phyloP scores from a whole-genome alignment of 2,329 filamentous ascomycete species.

The Pseudogymnoascus sp. region DNA sequence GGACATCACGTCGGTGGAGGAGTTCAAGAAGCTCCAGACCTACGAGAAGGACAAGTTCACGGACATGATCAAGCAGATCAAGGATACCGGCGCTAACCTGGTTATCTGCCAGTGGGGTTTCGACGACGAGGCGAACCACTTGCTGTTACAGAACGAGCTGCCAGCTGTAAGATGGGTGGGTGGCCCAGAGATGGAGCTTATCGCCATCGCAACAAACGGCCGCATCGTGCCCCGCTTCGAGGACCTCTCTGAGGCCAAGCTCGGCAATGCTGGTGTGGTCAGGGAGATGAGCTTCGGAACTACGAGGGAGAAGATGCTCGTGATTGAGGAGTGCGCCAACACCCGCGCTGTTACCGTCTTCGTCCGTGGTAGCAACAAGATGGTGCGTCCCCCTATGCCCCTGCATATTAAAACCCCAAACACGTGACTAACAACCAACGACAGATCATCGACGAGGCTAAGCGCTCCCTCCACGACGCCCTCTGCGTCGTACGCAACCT shows the following conservation, averaged over 20 bases:
- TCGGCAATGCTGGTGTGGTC: conserved; percentile 82
- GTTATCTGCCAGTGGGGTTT: conserved; percentile 99
- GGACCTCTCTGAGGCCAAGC: conserved; percentile 82
- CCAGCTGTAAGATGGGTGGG: conserved; percentile 97
- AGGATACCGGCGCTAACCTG: conserved; percentile 91
- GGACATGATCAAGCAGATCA: conserved; percentile 98
- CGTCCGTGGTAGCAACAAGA: conserved; percentile 97
- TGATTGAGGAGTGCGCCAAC: conserved; percentile 99
- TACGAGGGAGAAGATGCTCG: conserved; percentile 97
- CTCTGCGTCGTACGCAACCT: conserved; percentile 96
- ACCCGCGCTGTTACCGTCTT: conserved; percentile 94
- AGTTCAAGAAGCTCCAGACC: conserved; percentile 94
- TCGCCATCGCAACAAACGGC: conserved; percentile 96
- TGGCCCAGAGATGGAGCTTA: conserved; percentile 94
- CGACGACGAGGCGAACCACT: conserved; percentile 96
- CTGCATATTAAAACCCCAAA: conserved; percentile 6
- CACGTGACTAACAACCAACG: conserved; percentile 19
- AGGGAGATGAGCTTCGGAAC: conserved; percentile 95
- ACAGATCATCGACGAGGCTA: conserved; percentile 97
- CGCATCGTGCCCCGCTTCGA: conserved; percentile 96
- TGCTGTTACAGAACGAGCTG: conserved; percentile 90
- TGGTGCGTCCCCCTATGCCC: conserved; percentile 50
- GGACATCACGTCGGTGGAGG: conserved; percentile 92
- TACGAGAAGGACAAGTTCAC: conserved; percentile 96
- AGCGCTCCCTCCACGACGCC: conserved; percentile 93